A percentile compares a stretch with the other conserved stretches of the same genome.
These are phyloP conservation scores for Striga asiatica DNA, from an alignment of 257 asterid species.

Conservation along the genomic window DNA sequence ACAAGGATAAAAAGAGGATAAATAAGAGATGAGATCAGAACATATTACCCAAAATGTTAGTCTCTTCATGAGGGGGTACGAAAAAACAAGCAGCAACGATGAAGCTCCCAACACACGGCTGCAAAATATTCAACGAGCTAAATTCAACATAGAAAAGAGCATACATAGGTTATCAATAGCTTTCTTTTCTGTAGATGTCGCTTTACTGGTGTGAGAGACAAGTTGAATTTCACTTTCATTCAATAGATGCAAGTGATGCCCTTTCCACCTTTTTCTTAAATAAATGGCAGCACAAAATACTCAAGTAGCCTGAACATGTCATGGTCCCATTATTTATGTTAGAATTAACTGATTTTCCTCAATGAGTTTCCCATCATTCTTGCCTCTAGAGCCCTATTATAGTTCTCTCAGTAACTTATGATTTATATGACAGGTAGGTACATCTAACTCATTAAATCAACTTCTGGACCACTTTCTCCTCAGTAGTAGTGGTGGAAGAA, in stretches of 20 bases:
- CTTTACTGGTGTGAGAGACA: not conserved
- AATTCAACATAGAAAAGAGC: slow-evolving; percentile 1
- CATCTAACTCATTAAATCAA: not conserved
- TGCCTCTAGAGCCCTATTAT: not conserved
- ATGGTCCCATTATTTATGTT: not conserved
- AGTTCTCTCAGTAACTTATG: not conserved
- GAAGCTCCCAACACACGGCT: slow-evolving; percentile 73
- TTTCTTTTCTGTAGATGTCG: not conserved
- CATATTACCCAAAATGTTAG: slow-evolving; percentile 67
- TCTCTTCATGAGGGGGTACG: slow-evolving; percentile 94
- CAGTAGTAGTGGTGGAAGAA: not conserved
- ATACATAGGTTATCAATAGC: not conserved
- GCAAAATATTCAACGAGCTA: slow-evolving; percentile 20
- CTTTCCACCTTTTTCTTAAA: not conserved
- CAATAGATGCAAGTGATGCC: not conserved
- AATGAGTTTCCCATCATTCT: not conserved
- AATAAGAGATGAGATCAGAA: not conserved
- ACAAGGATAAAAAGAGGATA: slow-evolving; percentile 1
- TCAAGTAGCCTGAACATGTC: slow-evolving; percentile 11
- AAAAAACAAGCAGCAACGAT: slow-evolving; percentile 53
- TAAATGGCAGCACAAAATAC: not conserved
- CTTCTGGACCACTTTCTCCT: not conserved
- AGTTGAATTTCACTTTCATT: not conserved
- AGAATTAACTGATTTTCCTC: not conserved
- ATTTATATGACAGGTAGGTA: not conserved